Conservation (phyloP, 306 rosid species). For the Castanopsis chinensis region DNA sequence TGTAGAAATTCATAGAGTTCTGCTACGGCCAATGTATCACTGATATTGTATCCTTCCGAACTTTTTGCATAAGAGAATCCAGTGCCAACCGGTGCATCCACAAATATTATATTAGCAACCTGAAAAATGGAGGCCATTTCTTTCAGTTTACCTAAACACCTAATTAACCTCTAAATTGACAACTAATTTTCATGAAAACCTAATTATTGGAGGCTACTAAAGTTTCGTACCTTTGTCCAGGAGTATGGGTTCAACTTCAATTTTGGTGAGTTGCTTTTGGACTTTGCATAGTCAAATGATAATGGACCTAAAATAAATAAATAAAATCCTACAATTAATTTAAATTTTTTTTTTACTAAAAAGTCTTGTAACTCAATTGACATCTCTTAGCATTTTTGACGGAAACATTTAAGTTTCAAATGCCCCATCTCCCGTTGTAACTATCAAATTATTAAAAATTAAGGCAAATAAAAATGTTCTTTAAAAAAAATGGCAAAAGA, state of each 20-base stretch:
- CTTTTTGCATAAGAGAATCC: conserved; percentile 30
- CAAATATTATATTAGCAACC: conserved; percentile 24
- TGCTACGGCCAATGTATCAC: not conserved
- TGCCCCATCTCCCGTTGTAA: too few species aligned
- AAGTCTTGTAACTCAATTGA: too few species aligned
- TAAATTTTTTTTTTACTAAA: too few species aligned
- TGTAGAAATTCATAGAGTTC: conserved; percentile 5
- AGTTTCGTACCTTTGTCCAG: conserved; percentile 20
- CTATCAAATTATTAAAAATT: too few species aligned
- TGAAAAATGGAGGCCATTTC: not conserved
- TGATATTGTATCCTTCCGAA: not conserved
- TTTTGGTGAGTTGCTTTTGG: conserved; percentile 9
- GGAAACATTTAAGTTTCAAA: too few species aligned
- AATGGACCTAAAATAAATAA: conserved; percentile 5
- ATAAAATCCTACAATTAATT: too few species aligned
- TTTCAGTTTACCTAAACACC: not conserved
- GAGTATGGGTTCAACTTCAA: conserved; percentile 23
- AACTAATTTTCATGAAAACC: not conserved
- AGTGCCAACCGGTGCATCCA: conserved; percentile 32
- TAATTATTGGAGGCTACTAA: not conserved
- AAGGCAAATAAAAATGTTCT: too few species aligned
- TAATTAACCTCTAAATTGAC: not conserved
- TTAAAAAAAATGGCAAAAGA: too few species aligned
- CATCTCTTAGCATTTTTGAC: too few species aligned
- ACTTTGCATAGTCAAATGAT: not conserved